Percentiles rank a stretch among this genome's conserved stretches.
phyloP scores from a whole-genome alignment of 208 protist genomes.

The Leishmania tarentolae region DNA sequence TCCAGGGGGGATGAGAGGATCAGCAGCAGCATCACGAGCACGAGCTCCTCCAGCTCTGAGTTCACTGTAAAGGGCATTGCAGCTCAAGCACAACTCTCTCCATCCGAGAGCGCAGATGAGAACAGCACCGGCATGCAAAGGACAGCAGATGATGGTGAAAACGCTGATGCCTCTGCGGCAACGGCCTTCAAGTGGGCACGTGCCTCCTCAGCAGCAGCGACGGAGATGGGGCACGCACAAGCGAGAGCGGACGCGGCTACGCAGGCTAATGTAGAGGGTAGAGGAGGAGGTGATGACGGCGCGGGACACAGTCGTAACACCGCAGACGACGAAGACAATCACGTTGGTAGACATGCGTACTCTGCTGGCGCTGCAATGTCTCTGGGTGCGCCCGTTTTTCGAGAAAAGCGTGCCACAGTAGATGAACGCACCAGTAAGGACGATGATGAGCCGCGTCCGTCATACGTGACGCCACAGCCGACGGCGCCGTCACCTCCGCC shows the following conservation, averaged over 20 bases:
- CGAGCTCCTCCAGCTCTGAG: constrained; percentile 11
- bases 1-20: not conserved
- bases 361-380: not conserved
- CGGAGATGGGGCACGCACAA: not conserved
- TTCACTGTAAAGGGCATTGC: constrained; percentile 2
- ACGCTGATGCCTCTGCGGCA: not conserved
- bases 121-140: not conserved
- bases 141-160: not conserved
- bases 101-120: not conserved
- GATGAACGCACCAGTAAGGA: not conserved
- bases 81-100: not conserved
- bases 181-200: not conserved
- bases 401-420: not conserved
- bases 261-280: not conserved
- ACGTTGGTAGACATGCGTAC: not conserved
- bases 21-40: not conserved
- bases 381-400: not conserved
- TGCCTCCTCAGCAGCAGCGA: not conserved
- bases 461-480: not conserved
- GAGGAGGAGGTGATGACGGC: not conserved
- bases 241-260: not conserved
- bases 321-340: not conserved
- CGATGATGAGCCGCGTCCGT: not conserved
- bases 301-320: not conserved
- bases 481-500: not conserved